Conservation (phyloP, 73 alveolate genomes). For the Paramecium primaurelia region DNA sequence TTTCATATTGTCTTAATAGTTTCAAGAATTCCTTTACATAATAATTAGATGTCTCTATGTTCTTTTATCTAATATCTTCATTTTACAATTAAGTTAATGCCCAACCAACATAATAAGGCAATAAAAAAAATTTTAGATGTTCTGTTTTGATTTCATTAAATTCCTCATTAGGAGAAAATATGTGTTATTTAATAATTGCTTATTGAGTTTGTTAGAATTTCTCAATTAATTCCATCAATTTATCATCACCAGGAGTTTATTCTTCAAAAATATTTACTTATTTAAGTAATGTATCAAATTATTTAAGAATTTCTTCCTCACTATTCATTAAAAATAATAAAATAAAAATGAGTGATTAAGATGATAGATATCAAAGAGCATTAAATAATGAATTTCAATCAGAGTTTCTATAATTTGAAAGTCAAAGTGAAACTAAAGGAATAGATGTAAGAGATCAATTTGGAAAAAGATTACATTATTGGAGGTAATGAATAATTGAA, state of each 20-base stretch:
- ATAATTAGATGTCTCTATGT: conserved; percentile 55
- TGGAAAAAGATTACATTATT: not conserved
- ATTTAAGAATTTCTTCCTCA: not conserved
- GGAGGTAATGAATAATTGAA: not conserved
- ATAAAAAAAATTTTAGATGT: conserved; percentile 65
- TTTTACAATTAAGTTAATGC: conserved; percentile 58
- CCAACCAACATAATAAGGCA: conserved; percentile 67
- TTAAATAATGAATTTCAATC: not conserved
- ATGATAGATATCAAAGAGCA: not conserved
- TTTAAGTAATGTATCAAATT: not conserved
- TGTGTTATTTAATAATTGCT: conserved; percentile 50
- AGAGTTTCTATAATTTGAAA: not conserved
- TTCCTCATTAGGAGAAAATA: conserved; percentile 74
- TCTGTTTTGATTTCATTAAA: conserved; percentile 71
- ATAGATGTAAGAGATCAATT: not conserved
- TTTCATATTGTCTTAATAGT: conserved; percentile 59
- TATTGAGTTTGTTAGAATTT: not conserved
- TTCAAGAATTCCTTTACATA: conserved; percentile 67
- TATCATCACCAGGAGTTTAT: conserved; percentile 8
- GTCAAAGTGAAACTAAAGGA: not conserved
- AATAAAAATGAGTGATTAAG: not conserved
- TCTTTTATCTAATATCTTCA: conserved; percentile 53
- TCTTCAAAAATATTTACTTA: not conserved
- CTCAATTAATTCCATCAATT: conserved; percentile 1
- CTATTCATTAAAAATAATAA: conserved; percentile 6